Evolutionary conservation across 805 yeast species (phyloP).

Genomic region (Cephaloascus fragrans): DNA sequence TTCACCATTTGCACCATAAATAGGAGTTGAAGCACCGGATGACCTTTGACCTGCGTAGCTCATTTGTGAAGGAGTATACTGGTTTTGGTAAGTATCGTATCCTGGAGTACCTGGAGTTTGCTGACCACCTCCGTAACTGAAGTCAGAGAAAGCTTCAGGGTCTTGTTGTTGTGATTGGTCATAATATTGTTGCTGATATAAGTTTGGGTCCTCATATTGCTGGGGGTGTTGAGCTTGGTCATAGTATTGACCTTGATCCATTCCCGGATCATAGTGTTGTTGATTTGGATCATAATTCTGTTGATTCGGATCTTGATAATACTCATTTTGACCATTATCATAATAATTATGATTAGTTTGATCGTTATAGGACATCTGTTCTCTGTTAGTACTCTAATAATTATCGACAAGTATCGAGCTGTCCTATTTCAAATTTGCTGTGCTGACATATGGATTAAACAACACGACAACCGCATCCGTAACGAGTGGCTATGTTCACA

Average conservation of each 20-base stretch:
- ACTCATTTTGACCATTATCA: conserved; percentile 25
- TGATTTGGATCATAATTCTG: conserved; percentile 15
- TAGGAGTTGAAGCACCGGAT: conserved; percentile 92
- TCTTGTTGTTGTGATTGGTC: conserved; percentile 40
- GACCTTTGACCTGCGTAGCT: conserved; percentile 80
- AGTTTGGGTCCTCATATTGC: conserved; percentile 18
- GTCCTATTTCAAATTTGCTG: too few relatives aligned
- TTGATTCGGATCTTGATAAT: conserved; percentile 22
- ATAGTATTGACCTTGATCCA: conserved; percentile 10
- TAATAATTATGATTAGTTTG: conserved; percentile 32
- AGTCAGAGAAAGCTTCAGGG: conserved; percentile 60
- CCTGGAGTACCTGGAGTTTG: conserved; percentile 49
- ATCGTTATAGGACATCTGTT: conserved; percentile 58
- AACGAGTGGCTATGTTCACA: too few relatives aligned
- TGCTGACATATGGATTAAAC: too few relatives aligned
- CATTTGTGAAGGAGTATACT: conserved; percentile 80
- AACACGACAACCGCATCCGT: too few relatives aligned
- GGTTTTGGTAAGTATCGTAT: conserved; percentile 56
- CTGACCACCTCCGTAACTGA: conserved; percentile 50
- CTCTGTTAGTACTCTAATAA: too few relatives aligned
- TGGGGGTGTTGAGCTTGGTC: conserved; percentile 13
- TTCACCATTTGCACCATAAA: conserved; percentile 55
- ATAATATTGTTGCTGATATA: conserved; percentile 20
- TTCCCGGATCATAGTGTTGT: conserved; percentile 14
- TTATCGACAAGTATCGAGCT: too few relatives aligned